These are phyloP conservation scores for Zygotorulaspora mrakii DNA, from an alignment of 1,139 yeast species.

Conservation along the genomic window DNA sequence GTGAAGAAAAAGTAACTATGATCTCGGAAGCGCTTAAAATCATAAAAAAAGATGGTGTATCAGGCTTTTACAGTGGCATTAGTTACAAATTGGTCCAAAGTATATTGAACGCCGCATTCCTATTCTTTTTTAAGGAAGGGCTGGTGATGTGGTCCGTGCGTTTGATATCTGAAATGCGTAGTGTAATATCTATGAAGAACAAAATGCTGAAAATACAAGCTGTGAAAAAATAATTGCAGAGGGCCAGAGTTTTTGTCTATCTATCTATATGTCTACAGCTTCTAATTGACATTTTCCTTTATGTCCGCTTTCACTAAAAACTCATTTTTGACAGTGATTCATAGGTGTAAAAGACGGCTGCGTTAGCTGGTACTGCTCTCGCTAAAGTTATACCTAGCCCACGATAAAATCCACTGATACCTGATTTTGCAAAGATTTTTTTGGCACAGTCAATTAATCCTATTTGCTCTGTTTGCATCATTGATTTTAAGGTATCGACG, in stretches of 20 bases:
- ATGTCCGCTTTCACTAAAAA: constrained; percentile 2
- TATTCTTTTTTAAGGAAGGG: constrained; percentile 89
- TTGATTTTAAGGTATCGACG: constrained; percentile 83
- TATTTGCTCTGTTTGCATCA: constrained; percentile 63
- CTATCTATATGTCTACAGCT: constrained; percentile 12
- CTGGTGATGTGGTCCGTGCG: constrained; percentile 42
- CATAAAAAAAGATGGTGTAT: constrained; percentile 61
- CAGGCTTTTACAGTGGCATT: constrained; percentile 77
- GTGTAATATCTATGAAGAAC: constrained; percentile 3
- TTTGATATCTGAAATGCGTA: constrained; percentile 16
- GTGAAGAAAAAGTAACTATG: constrained; percentile 18
- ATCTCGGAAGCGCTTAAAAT: constrained; percentile 43
- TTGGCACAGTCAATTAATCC: constrained; percentile 37
- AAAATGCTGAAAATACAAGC: not conserved
- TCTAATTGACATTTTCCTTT: constrained; percentile 1
- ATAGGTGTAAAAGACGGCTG: constrained; percentile 75
- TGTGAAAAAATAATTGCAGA: not conserved
- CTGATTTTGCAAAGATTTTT: constrained; percentile 40
- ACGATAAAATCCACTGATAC: constrained; percentile 65
- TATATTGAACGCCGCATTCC: constrained; percentile 82
- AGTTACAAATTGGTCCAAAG: constrained; percentile 77
- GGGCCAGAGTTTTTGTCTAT: not conserved
- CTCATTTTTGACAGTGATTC: constrained; percentile 47
- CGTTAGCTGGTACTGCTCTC: constrained; percentile 87
- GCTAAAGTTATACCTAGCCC: constrained; percentile 81